phyloP scores from a whole-genome alignment of 2,329 filamentous ascomycete genomes.

The Nemania diffusa region DNA sequence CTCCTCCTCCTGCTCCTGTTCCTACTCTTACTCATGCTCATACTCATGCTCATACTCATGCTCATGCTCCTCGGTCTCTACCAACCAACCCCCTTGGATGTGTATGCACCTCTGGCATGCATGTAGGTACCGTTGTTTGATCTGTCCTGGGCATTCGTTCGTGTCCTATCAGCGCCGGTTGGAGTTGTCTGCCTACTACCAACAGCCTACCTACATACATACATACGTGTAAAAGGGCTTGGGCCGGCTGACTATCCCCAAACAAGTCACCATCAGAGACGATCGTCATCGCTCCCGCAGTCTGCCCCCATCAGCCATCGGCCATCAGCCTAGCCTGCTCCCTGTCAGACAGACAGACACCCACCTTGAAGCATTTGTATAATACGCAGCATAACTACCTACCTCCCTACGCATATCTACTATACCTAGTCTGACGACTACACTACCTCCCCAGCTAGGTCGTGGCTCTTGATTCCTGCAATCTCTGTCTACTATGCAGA shows the following conservation, averaged over 20 bases:
- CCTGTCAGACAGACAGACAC: slow-evolving; percentile 18
- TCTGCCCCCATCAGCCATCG: slow-evolving; percentile 14
- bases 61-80: neutral
- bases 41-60: too few species aligned
- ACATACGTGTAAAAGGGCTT: slow-evolving; percentile 14
- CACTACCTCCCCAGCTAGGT: neutral
- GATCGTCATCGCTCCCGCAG: slow-evolving; percentile 36
- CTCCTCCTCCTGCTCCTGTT: too few species aligned
- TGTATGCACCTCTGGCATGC: neutral
- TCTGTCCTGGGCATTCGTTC: slow-evolving; percentile 15
- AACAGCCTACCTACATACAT: neutral
- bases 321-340: slow-evolving; percentile 23
- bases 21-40: neutral
- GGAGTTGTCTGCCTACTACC: slow-evolving; percentile 6
- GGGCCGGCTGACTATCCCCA: slow-evolving; percentile 32
- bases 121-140: slow-evolving; percentile 7
- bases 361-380: slow-evolving; percentile 10
- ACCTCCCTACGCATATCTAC: too few species aligned
- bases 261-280: slow-evolving; percentile 32
- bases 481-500: neutral
- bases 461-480: neutral
- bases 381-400: too few species aligned
- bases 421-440: too few species aligned
- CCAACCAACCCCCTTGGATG: neutral
- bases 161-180: slow-evolving; percentile 23